Evolutionary conservation across 2,329 filamentous ascomycete genomes (phyloP).

Genomic region (Fusarium nanum): DNA sequence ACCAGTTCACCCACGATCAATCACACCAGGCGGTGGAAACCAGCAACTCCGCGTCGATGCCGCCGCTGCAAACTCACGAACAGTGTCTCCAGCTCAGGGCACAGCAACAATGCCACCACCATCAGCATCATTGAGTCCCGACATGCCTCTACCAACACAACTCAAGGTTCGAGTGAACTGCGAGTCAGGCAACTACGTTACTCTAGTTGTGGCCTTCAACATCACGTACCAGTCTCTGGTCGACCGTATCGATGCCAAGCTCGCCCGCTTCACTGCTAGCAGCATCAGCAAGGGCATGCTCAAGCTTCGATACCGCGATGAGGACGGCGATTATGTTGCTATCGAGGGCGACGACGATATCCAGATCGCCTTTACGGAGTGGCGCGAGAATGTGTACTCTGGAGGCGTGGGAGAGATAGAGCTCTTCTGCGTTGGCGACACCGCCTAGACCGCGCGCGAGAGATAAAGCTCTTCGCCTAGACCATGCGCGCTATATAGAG

Average conservation of each 20-base stretch:
- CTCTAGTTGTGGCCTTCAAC: slow-evolving; percentile 94
- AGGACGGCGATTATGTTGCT: slow-evolving; percentile 91
- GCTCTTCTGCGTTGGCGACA: slow-evolving; percentile 77
- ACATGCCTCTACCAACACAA: slow-evolving; percentile 74
- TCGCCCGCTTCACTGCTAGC: slow-evolving; percentile 85
- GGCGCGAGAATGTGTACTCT: slow-evolving; percentile 77
- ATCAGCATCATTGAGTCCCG: slow-evolving; percentile 53
- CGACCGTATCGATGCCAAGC: slow-evolving; percentile 95
- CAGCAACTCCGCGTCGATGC: slow-evolving; percentile 55
- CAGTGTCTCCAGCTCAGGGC: slow-evolving; percentile 61
- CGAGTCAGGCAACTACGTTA: slow-evolving; percentile 86
- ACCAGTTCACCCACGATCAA: slow-evolving; percentile 63
- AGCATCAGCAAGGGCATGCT: slow-evolving; percentile 85
- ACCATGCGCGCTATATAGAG: slow-evolving; percentile 74
- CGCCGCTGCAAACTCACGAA: slow-evolving; percentile 54
- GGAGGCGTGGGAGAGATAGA: slow-evolving; percentile 90
- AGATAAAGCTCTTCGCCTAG: slow-evolving; percentile 47
- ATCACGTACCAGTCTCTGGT: slow-evolving; percentile 94
- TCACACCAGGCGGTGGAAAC: slow-evolving; percentile 54
- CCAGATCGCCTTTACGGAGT: slow-evolving; percentile 93
- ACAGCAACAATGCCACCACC: slow-evolving; percentile 47
- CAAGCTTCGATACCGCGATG: slow-evolving; percentile 89
- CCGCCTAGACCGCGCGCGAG: slow-evolving; percentile 39
- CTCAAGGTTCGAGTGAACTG: slow-evolving; percentile 97
- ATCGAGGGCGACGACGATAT: slow-evolving; percentile 98